Conservation (phyloP, 108 stramenopile species). For the Pseudonitzschia multistriata region DNA sequence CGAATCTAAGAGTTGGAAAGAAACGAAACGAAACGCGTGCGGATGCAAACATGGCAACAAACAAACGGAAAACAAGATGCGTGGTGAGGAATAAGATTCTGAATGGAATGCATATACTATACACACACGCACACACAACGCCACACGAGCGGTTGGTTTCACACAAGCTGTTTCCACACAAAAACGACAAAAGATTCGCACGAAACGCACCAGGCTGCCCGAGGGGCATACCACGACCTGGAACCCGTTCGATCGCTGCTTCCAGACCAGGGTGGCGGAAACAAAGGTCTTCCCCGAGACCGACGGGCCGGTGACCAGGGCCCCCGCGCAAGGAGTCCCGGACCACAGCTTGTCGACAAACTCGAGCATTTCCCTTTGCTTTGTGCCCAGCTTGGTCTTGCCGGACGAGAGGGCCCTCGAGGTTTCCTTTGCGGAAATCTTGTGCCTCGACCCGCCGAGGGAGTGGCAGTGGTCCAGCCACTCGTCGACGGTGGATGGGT, state of each 20-base stretch:
- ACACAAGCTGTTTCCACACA: background rate
- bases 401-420: constrained; percentile 2
- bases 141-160: background rate
- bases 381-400: constrained; percentile 13
- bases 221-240: constrained; percentile 62
- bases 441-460: constrained; percentile 4
- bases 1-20: constrained; percentile 35
- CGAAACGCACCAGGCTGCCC: constrained; percentile 54
- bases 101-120: no score
- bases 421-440: constrained; percentile 2
- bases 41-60: background rate
- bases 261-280: constrained; percentile 52
- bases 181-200: background rate
- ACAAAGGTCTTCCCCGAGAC: constrained; percentile 67
- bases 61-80: background rate
- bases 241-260: constrained; percentile 44
- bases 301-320: constrained; percentile 42
- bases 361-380: constrained; percentile 27
- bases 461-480: constrained; percentile 11
- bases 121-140: no score
- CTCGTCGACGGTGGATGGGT: constrained; percentile 14
- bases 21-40: no score
- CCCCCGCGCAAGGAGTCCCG: constrained; percentile 22
- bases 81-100: background rate
- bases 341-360: constrained; percentile 38